Base-by-base conservation (phyloP, 2,329 filamentous ascomycete species). In the Chalaropsis ovoidea region DNA sequence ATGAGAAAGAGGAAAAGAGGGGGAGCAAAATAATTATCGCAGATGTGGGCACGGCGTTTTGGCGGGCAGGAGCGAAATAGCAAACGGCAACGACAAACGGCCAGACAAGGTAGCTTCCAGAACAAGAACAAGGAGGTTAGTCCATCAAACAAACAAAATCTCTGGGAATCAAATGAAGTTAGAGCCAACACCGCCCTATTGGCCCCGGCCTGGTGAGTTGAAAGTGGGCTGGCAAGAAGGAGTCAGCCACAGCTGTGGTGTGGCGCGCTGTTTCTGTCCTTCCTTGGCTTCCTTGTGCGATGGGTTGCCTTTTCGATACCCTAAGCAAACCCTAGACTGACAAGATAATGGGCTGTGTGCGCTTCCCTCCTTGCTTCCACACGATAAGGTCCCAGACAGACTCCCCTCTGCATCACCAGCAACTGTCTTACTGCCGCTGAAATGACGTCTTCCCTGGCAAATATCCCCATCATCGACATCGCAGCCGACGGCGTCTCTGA, bases 381-480 rank as follows among this genome's bases (percentile, higher is more conserved):
- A n/a, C n/a, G n/a, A n/a, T n/a, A n/a, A n/a, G n/a, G n/a, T n/a
- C n/a, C n/a, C n/a, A n/a, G n/a, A n/a, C n/a, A 43, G 13, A 43
- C 42, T n/a, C 42, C 35, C 35, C 35, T 7, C 35, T 10, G 4
- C 35, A 39, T 39, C 35, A 39, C 4, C 35, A 39, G 5, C 35
- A 6, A 8, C 8, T 10, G 35, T 7, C 4, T 39, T 10, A 39
- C 35, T 39, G 8, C 11, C 52, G 66, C 35, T 67, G 4, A 1
- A 62, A 49, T 58, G 45, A 22, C 45, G 17, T 19, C 61, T 13
- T 47, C 43, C 31, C 43, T 71, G 3, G 78, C 80, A 24, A 74
- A 76, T 1, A 91, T 96, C 47, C 91, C 93, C 24, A 78, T 96
- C 63, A 90, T 97, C 70, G 88, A 96, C 74, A 86, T 96, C 69